Evolutionary conservation across 192 early-diverging fungal species (phyloP), one percentile per base, ranked within the genome.

Genomic region (Haplosporangium gracile): DNA sequence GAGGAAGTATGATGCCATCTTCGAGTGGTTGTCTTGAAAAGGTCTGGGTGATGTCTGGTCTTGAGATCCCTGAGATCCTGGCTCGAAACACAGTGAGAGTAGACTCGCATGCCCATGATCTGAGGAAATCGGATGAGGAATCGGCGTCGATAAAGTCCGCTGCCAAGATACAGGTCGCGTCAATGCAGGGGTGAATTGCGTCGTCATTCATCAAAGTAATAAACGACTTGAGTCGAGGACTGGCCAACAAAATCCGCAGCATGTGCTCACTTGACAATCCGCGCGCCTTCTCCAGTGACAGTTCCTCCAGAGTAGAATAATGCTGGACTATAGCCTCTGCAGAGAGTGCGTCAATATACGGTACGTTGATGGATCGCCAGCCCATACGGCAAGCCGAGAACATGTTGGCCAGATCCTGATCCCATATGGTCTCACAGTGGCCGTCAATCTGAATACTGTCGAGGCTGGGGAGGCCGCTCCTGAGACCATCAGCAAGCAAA

Each of bases 101-200:
- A 16, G 24, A 32, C 38, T 75, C 74, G 36, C 74, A 57, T 57
- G 47, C 53, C 74, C 74, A 75, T 75, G 74, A 18, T 15, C 11
- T 55, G 29, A 55, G 53, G 22, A 11, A 57, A 18, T 57, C 34
- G 5, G 74, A 36, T 1, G 8, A 29, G 0, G n/a, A 51, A 20
- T 75, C 74, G 24, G 32, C 20, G 36, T 75, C 51, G 18, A 75
- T 75, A 22, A 75, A 75, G 18, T 51, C 49, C 49, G 16, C 5
- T 4, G 49, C 49, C 15, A 51, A 18, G 49, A 51, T 22, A 2
- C 2, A 5, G 15, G 16, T 51, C 18, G 49, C 18, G 4, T 51
- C 49, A 22, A 51, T 45, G 43, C 9, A 15, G 11, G 20, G 49
- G 18, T 5, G 49, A 2, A 4, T 51, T 1, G 16, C 4, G 18